Evolutionary conservation across 73 alveolate species (phyloP).

Genomic region (Tetrahymena thermophila): DNA sequence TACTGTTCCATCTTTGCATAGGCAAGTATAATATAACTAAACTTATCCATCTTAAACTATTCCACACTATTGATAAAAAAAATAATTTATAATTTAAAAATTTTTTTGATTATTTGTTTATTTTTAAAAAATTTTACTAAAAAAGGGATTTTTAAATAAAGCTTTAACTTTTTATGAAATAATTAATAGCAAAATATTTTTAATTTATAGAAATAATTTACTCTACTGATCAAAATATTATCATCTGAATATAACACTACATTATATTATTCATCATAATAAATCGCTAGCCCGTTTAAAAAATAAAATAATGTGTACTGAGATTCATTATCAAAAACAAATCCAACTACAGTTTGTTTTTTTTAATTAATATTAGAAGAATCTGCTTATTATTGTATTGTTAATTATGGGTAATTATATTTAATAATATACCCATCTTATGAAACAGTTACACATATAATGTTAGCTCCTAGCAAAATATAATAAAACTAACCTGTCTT

Average conservation of each 20-base stretch:
- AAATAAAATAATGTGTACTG: neutral
- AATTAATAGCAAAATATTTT: no score
- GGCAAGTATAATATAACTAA: neutral
- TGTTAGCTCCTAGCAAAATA: neutral
- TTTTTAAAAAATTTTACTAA: no score
- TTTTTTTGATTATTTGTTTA: no score
- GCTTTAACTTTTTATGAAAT: no score
- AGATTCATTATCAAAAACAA: neutral
- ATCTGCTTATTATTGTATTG: neutral
- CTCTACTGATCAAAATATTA: neutral
- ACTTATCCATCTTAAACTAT: neutral
- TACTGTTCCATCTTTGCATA: neutral
- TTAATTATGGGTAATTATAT: neutral
- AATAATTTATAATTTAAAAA: no score
- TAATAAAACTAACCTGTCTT: neutral
- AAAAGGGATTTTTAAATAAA: no score
- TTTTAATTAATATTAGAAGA: neutral
- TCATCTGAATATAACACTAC: neutral
- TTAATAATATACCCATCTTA: neutral
- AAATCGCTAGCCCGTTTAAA: neutral
- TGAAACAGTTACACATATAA: neutral
- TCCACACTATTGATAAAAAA: neutral
- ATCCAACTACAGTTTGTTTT: neutral
- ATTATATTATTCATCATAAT: neutral
- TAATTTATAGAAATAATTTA: no score